phyloP scores from a whole-genome alignment of 176 grass and related monocot genomes.

The Rhynchospora breviuscula region DNA sequence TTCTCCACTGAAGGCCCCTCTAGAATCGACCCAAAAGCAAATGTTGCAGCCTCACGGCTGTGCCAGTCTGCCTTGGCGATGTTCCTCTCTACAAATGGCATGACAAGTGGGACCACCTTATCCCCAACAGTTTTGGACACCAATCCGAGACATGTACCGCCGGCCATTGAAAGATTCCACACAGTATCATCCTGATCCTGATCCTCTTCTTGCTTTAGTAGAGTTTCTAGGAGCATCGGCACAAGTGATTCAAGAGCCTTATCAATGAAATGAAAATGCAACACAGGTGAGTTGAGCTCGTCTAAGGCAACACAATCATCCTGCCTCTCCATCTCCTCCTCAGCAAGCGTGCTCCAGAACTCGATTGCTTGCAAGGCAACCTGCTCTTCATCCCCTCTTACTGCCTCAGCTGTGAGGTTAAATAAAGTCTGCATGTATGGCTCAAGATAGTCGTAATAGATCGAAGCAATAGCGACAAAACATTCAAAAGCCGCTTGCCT shows the following conservation, averaged over 20 bases:
- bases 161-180: slow-evolving; percentile 81
- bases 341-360: slow-evolving; percentile 91
- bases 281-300: slow-evolving; percentile 46
- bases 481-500: slow-evolving; percentile 82
- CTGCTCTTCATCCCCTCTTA: slow-evolving; percentile 64
- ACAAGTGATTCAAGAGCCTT: slow-evolving; percentile 88
- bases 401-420: slow-evolving; percentile 61
- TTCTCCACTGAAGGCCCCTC: slow-evolving; percentile 83
- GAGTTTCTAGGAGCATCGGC: slow-evolving; percentile 77
- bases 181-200: slow-evolving; percentile 81
- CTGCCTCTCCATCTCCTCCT: slow-evolving; percentile 81
- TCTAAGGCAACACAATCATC: slow-evolving; percentile 57
- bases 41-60: slow-evolving; percentile 71
- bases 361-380: slow-evolving; percentile 78
- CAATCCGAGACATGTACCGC: slow-evolving; percentile 69
- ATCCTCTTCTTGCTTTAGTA: slow-evolving; percentile 90
- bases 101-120: slow-evolving; percentile 63
- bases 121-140: slow-evolving; percentile 67
- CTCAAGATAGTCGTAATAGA: slow-evolving; percentile 64
- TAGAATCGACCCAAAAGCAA: slow-evolving; percentile 97
- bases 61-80: slow-evolving; percentile 75
- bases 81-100: slow-evolving; percentile 76
- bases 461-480: slow-evolving; percentile 83
- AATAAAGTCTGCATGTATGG: slow-evolving; percentile 78
- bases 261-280: slow-evolving; percentile 65